These are phyloP conservation scores for Podaxis sp. DNA, from an alignment of 768 basidiomycete species.

Conservation along the genomic window DNA sequence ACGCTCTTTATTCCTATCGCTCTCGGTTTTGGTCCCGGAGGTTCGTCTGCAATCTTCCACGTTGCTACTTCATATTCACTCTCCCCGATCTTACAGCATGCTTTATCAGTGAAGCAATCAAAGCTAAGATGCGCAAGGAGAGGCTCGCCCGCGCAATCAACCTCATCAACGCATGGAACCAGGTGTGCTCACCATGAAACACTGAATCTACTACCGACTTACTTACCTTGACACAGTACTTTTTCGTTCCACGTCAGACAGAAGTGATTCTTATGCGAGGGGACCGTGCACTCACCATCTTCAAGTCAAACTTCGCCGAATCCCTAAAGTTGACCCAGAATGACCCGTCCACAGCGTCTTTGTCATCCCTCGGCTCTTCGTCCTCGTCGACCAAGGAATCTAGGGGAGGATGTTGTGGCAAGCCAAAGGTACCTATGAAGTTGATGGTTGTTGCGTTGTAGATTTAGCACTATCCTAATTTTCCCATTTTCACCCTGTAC, in stretches of 20 bases:
- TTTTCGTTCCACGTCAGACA: constrained; percentile 1
- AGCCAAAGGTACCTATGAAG: not conserved
- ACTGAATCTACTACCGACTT: not conserved
- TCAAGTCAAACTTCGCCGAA: not conserved
- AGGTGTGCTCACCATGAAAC: not conserved
- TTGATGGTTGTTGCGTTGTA: not conserved
- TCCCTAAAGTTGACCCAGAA: not conserved
- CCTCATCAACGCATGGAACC: constrained; percentile 8
- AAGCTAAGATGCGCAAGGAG: not conserved
- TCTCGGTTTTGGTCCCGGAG: constrained; percentile 1
- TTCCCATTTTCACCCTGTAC: not conserved
- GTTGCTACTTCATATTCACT: not conserved
- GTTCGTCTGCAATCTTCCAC: not conserved
- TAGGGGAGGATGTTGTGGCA: not conserved
- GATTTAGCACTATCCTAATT: not conserved
- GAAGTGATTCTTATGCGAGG: constrained; percentile 10
- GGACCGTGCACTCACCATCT: not conserved
- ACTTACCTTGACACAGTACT: not conserved
- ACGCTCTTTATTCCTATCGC: not conserved
- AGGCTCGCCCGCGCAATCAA: constrained; percentile 1
- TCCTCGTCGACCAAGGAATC: not conserved
- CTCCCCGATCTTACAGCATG: not conserved
- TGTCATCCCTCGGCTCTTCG: not conserved
- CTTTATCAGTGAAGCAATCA: not conserved
- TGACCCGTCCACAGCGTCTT: not conserved